Base-by-base conservation (phyloP, 371 early-diverging fungal genomes). In the Circinella umbellata region DNA sequence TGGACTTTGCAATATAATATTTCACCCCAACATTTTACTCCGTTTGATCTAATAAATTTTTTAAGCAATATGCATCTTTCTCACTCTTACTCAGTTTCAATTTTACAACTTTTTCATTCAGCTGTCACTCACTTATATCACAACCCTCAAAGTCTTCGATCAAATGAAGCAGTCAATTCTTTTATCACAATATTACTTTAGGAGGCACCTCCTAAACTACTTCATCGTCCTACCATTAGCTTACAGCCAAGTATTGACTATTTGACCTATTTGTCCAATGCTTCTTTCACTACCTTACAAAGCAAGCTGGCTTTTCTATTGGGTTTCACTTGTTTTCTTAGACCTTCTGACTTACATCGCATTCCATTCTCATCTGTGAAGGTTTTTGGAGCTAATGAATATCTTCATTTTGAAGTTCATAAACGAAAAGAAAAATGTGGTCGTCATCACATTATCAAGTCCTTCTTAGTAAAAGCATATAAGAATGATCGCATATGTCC, bases 341-440 rank as follows among this genome's bases (percentile, higher is more conserved):
- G 69, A 13, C 69, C 69, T 5, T 68, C 69, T 10, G 63, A 68
- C 38, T 53, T 68, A 4, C 53, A 61, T 27, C 63, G 60, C 15
- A 61, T 67, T 5, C 37, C 47, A 39, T 51, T 60, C 18, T n/a
- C n/a, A 13, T 67, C 51, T 47, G 4, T 4, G 27, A 27, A 4
- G 5, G n/a, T 55, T 59, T 18, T 5, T 60, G 46, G 60, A 34
- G 47, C 27, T 60, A 39, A 39, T 10, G 11, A 5, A 34, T n/a
- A n/a, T n/a, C 61, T 67, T n/a, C 13, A 1, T 10, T 55, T 67
- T 14, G 42, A 20, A 9, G 88, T 92, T 69, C 74, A 80, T 61
- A 89, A 86, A 60, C 87, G 90, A 70, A 77, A 68, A 36, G 69
- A 68, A 36, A 20, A 15, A 17, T 10, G 63, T 9, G 2, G 36